These are phyloP conservation scores for Corymbia calophylla DNA, from an alignment of 441 rosid genomes.

Conservation along the genomic window DNA sequence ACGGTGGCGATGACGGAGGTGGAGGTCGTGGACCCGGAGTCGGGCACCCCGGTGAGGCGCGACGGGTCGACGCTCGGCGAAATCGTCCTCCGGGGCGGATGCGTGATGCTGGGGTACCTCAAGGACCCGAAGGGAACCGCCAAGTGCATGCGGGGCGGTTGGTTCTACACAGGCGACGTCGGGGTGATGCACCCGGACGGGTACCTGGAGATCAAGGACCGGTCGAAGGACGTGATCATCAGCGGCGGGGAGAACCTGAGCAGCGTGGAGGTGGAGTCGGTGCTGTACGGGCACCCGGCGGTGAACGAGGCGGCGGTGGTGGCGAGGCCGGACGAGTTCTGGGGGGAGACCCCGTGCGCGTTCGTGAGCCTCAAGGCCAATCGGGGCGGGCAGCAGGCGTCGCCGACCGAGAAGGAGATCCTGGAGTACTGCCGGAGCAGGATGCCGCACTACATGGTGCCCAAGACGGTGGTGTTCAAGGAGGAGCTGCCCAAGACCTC, in stretches of 20 bases:
- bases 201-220: slow-evolving; percentile 64
- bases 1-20: slow-evolving; percentile 26
- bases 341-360: slow-evolving; percentile 91
- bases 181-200: slow-evolving; percentile 78
- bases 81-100: slow-evolving; percentile 55
- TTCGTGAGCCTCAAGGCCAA: slow-evolving; percentile 42
- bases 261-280: slow-evolving; percentile 69
- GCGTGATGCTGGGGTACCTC: slow-evolving; percentile 65
- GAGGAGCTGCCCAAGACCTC: slow-evolving; percentile 79
- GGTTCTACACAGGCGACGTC: slow-evolving; percentile 74
- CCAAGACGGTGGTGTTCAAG: slow-evolving; percentile 58
- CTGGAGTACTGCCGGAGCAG: slow-evolving; percentile 46
- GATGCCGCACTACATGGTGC: slow-evolving; percentile 43
- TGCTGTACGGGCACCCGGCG: slow-evolving; percentile 45
- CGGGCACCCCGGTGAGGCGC: slow-evolving; percentile 39
- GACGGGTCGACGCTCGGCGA: slow-evolving; percentile 60
- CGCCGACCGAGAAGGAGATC: slow-evolving; percentile 43
- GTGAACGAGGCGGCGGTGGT: slow-evolving; percentile 71
- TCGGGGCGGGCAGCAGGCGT: too few species aligned
- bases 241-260: slow-evolving; percentile 83
- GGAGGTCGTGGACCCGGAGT: slow-evolving; percentile 43
- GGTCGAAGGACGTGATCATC: slow-evolving; percentile 77
- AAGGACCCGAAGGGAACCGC: slow-evolving; percentile 52
- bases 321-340: slow-evolving; percentile 63
- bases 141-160: slow-evolving; percentile 40